Percentiles rank a stretch among this genome's conserved stretches.
These are phyloP conservation scores for Chalaropsis thielavioides DNA, from an alignment of 2,329 filamentous ascomycete genomes.

Conservation along the genomic window DNA sequence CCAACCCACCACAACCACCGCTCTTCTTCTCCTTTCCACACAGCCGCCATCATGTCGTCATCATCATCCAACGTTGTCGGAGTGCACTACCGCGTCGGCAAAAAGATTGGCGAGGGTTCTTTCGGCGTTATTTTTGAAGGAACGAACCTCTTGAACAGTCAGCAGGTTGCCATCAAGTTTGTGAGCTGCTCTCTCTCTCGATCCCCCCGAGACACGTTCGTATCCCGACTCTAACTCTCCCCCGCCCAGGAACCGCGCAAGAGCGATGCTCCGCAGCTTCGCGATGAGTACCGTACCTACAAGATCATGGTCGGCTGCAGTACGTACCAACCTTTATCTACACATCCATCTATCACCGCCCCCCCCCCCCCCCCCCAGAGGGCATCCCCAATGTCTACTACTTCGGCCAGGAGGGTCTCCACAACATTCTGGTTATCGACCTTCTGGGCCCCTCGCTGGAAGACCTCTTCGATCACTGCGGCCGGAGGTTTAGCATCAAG, in stretches of 20 bases:
- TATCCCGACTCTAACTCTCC: too few relatives aligned
- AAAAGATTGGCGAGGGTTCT: slow-evolving; percentile 98
- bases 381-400: slow-evolving; percentile 99
- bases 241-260: slow-evolving; percentile 77
- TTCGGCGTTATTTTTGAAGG: slow-evolving; percentile 99
- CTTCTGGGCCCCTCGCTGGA: slow-evolving; percentile 87
- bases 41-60: slow-evolving; percentile 52
- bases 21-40: not conserved
- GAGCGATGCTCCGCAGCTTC: slow-evolving; percentile 91
- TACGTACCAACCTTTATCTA: too few relatives aligned
- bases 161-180: slow-evolving; percentile 99
- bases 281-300: slow-evolving; percentile 98
- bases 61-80: slow-evolving; percentile 94
- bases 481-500: slow-evolving; percentile 87
- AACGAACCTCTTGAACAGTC: slow-evolving; percentile 95
- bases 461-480: slow-evolving; percentile 95
- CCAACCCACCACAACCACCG: too few relatives aligned
- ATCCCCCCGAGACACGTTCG: too few relatives aligned
- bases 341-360: slow-evolving; percentile 9
- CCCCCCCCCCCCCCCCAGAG: slow-evolving; percentile 37
- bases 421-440: slow-evolving; percentile 98
- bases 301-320: slow-evolving; percentile 98
- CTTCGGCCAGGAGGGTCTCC: slow-evolving; percentile 93
- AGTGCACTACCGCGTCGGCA: slow-evolving; percentile 95
- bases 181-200: slow-evolving; percentile 36